Percentiles rank a stretch among this genome's conserved stretches.
Conservation (phyloP, 2,329 filamentous ascomycete genomes). For the Plenodomus lindquistii region DNA sequence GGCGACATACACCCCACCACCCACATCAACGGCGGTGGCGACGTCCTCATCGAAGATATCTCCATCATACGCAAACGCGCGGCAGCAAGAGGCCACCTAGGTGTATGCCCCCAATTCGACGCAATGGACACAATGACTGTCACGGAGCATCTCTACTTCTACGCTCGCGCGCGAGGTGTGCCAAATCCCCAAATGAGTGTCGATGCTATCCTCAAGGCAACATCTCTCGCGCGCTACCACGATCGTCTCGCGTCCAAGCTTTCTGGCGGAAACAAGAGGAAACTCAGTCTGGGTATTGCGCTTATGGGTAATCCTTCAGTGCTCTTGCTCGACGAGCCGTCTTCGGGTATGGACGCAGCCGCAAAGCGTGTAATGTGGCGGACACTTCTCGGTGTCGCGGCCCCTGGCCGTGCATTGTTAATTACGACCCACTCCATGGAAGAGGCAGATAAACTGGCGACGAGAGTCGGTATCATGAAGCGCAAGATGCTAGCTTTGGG, state of each 20-base stretch:
- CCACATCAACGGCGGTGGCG: slow-evolving; percentile 63
- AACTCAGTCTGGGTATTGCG: slow-evolving; percentile 84
- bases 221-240: slow-evolving; percentile 73
- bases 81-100: slow-evolving; percentile 73
- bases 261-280: slow-evolving; percentile 92
- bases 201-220: slow-evolving; percentile 73
- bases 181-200: slow-evolving; percentile 77
- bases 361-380: slow-evolving; percentile 94
- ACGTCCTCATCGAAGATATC: slow-evolving; percentile 77
- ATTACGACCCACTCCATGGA: slow-evolving; percentile 96
- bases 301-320: slow-evolving; percentile 91
- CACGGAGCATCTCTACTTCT: slow-evolving; percentile 82
- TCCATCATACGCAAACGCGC: slow-evolving; percentile 75
- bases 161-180: slow-evolving; percentile 82
- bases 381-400: slow-evolving; percentile 73
- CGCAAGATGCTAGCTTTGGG: slow-evolving; percentile 84
- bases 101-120: slow-evolving; percentile 79
- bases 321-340: slow-evolving; percentile 85
- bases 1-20: slow-evolving; percentile 79
- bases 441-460: slow-evolving; percentile 86
- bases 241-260: slow-evolving; percentile 77
- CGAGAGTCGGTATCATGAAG: slow-evolving; percentile 83
- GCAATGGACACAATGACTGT: slow-evolving; percentile 93
- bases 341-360: slow-evolving; percentile 85
- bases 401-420: slow-evolving; percentile 74